Percentiles rank a stretch among this genome's conserved stretches.
Conservation (phyloP, 2,329 filamentous ascomycete genomes). For the Diaporthe sp. region DNA sequence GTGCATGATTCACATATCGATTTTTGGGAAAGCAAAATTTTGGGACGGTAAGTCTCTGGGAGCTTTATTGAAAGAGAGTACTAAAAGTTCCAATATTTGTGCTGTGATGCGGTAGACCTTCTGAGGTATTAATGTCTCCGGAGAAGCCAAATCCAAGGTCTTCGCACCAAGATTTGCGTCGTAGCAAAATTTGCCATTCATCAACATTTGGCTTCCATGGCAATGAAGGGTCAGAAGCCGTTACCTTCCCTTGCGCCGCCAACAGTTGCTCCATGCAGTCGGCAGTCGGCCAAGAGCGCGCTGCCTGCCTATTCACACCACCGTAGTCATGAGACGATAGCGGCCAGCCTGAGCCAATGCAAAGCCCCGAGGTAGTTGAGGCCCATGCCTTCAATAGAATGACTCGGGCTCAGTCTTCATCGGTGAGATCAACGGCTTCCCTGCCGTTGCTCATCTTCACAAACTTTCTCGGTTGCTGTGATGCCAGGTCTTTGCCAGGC, state of each 20-base stretch:
- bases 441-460: constrained; percentile 22
- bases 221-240: neutral
- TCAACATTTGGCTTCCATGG: neutral
- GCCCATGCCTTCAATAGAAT: neutral
- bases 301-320: neutral
- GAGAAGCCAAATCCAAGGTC: neutral
- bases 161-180: neutral
- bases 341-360: no score
- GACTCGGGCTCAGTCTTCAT: neutral
- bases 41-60: neutral
- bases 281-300: neutral
- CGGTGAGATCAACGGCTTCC: constrained; percentile 34
- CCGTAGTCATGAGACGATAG: neutral
- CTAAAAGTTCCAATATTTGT: neutral
- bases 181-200: neutral
- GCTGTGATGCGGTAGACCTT: neutral
- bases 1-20: no score
- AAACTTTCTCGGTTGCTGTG: constrained; percentile 19
- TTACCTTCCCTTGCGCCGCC: neutral
- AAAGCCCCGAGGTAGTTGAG: neutral
- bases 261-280: neutral
- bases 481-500: constrained; percentile 35
- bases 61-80: neutral
- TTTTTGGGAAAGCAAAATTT: neutral
- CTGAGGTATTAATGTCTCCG: neutral